These are phyloP conservation scores for Nicotiana undulata DNA, from an alignment of 257 asterid genomes.

Conservation along the genomic window DNA sequence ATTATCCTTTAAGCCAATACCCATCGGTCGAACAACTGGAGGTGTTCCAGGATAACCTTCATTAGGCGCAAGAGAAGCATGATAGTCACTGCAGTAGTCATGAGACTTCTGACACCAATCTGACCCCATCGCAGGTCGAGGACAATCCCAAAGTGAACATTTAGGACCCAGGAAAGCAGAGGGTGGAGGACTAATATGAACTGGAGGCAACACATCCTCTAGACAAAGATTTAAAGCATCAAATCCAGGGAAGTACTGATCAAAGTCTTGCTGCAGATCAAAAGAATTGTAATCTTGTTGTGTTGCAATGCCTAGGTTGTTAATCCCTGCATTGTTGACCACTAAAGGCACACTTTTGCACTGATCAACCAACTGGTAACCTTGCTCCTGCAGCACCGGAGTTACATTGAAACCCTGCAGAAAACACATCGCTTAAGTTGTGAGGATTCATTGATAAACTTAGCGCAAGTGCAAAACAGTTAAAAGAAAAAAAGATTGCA, in stretches of 20 bases:
- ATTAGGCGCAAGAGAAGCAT: constrained; percentile 50
- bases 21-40: constrained; percentile 86
- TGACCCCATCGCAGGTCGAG: constrained; percentile 35
- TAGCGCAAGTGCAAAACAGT: not conserved
- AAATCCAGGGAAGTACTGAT: constrained; percentile 47
- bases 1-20: constrained; percentile 89
- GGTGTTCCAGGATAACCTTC: constrained; percentile 77
- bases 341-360: constrained; percentile 44
- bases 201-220: constrained; percentile 46
- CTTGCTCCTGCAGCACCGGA: constrained; percentile 49
- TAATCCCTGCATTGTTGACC: constrained; percentile 40
- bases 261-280: constrained; percentile 58
- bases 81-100: constrained; percentile 35
- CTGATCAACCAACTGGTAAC: constrained; percentile 48
- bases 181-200: constrained; percentile 73
- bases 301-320: constrained; percentile 33
- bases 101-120: constrained; percentile 35
- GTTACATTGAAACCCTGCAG: constrained; percentile 45
- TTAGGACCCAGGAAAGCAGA: constrained; percentile 91
- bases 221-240: constrained; percentile 42
- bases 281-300: constrained; percentile 50
- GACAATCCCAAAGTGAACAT: constrained; percentile 94
- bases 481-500: not conserved
- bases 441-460: not conserved
- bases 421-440: not conserved